Conservation (phyloP, 768 basidiomycete species). For the Leccinum longicurvipes region DNA sequence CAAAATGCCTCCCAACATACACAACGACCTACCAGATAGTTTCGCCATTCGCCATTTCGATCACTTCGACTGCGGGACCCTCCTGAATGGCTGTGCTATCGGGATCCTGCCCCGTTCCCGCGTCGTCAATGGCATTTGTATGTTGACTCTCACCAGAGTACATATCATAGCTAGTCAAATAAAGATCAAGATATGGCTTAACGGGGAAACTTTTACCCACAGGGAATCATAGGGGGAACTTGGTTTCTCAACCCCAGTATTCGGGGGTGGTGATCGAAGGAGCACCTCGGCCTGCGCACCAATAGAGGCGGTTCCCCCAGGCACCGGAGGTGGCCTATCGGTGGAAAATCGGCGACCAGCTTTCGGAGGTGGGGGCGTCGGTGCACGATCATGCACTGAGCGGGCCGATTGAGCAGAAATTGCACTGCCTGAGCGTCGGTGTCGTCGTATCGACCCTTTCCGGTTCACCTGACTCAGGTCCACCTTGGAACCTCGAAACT, state of each 20-base stretch:
- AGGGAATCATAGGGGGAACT: slow-evolving; percentile 74
- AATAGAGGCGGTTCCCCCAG: slow-evolving; percentile 55
- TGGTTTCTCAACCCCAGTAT: slow-evolving; percentile 55
- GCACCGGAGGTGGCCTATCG: slow-evolving; percentile 67
- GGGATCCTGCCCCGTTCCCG: slow-evolving; percentile 20
- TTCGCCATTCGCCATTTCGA: slow-evolving; percentile 84
- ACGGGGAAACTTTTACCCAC: slow-evolving; percentile 44
- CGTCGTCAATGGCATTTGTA: slow-evolving; percentile 36
- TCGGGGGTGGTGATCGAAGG: slow-evolving; percentile 40
- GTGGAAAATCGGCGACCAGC: slow-evolving; percentile 60
- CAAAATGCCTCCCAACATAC: neutral
- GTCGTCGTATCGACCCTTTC: slow-evolving; percentile 47
- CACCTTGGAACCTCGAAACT: slow-evolving; percentile 52
- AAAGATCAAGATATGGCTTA: slow-evolving; percentile 15
- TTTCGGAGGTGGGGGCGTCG: slow-evolving; percentile 81
- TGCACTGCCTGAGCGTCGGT: slow-evolving; percentile 62
- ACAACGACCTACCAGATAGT: slow-evolving; percentile 67
- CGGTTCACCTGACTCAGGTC: slow-evolving; percentile 54
- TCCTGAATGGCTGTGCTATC: slow-evolving; percentile 32
- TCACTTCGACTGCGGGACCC: slow-evolving; percentile 70
- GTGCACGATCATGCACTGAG: slow-evolving; percentile 77
- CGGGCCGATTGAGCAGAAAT: slow-evolving; percentile 59
- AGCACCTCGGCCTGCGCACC: slow-evolving; percentile 36
- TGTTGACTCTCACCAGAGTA: slow-evolving; percentile 59
- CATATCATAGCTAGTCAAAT: slow-evolving; percentile 67